A percentile compares a stretch with the other conserved stretches of the same genome.
These are phyloP conservation scores for Nicotiana undulata DNA, from an alignment of 257 asterid genomes.

Conservation along the genomic window DNA sequence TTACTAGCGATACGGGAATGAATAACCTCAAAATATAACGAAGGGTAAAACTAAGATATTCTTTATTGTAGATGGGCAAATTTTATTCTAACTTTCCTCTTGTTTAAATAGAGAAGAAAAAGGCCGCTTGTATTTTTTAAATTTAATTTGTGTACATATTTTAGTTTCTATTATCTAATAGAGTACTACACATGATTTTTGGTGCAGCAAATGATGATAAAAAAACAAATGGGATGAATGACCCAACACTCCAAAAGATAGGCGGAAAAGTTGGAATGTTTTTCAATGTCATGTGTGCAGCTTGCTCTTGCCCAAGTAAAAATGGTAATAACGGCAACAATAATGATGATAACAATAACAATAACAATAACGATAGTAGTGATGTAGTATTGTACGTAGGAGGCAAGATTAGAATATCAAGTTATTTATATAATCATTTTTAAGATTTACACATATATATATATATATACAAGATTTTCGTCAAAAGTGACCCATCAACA, in stretches of 20 bases:
- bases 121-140: not conserved
- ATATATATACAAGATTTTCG: too few relatives aligned
- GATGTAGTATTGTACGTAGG: too few relatives aligned
- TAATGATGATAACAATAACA: rapidly evolving
- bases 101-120: not conserved
- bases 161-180: not conserved
- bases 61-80: not conserved
- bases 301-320: not conserved
- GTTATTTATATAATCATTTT: too few relatives aligned
- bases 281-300: not conserved
- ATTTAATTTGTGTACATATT: not conserved
- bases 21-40: not conserved
- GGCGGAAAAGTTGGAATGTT: not conserved
- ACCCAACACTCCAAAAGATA: not conserved
- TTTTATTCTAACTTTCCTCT: not conserved
- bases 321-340: not conserved
- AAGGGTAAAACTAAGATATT: not conserved
- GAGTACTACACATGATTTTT: not conserved
- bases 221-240: not conserved
- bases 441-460: not conserved
- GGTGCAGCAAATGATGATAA: not conserved
- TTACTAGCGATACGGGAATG: not conserved
- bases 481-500: too few relatives aligned
- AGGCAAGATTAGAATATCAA: too few relatives aligned
- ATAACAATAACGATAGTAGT: not conserved